Percentiles rank a stretch among this genome's conserved stretches.
These are phyloP conservation scores for Botrytis medusae DNA, from an alignment of 2,329 filamentous ascomycete genomes.

Conservation along the genomic window DNA sequence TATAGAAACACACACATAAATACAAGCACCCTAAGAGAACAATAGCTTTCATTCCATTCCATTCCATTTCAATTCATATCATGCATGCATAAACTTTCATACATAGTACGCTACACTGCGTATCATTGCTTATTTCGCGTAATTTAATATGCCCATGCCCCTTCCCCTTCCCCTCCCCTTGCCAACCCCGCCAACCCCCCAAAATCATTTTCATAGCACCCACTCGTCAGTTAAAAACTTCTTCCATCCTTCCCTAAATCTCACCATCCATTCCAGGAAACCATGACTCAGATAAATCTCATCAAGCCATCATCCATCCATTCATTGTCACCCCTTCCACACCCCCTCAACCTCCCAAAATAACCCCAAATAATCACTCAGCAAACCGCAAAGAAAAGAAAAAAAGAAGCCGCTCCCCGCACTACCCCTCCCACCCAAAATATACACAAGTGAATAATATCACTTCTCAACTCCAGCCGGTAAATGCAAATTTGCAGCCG, in stretches of 20 bases:
- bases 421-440: not conserved
- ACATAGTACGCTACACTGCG: not conserved
- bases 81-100: not conserved
- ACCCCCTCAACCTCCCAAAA: not conserved
- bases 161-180: not conserved
- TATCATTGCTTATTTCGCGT: not conserved
- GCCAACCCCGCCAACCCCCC: no score
- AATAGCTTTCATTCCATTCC: not conserved
- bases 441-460: not conserved
- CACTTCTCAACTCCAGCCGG: conserved; percentile 18
- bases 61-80: conserved; percentile 7
- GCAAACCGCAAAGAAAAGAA: not conserved
- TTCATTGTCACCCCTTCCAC: not conserved
- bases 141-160: not conserved
- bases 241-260: not conserved
- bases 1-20: not conserved
- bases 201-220: not conserved
- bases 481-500: conserved; percentile 22
- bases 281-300: not conserved
- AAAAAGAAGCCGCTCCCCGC: not conserved
- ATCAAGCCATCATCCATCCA: not conserved
- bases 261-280: not conserved
- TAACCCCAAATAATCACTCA: not conserved
- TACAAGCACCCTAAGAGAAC: not conserved
- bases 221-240: not conserved